Evolutionary conservation across 768 basidiomycete genomes (phyloP), one percentile per base, ranked within the genome.

Genomic region (Lactarius tabidus): DNA sequence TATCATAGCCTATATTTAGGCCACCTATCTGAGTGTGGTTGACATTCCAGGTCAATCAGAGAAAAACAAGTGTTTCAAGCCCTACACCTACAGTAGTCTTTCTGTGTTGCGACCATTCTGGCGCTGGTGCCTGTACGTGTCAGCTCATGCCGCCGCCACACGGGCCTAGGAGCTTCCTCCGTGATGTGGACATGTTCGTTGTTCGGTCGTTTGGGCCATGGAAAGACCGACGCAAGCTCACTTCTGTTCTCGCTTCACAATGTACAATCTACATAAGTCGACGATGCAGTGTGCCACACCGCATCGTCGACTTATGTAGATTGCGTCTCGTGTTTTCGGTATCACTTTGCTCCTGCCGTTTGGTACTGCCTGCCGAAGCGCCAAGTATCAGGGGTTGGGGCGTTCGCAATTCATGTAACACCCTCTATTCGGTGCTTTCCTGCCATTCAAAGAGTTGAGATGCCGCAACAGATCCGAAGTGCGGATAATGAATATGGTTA

Each of bases 321-420:
- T n/a, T n/a, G 15, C 14, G 12, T 41, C 18, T 38, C 48, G 8
- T 4, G 8, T 41, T 8, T n/a, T 63, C 26, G 5, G 48, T 51
- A 51, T 59, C 26, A 33, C 45, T 64, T 43, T 10, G 41, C 29
- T 45, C 14, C 23, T 6, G 20, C 53, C 38, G 41, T 54, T 20
- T 20, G 9, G 35, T 36, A 52, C 14, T 26, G 23, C 33, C 4
- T 9, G 45, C n/a, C 56, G 28, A n/a, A 57, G 41, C 39, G 35
- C 14, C 26, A 36, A 26, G 62, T 36, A 23, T 6, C 36, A 41
- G 31, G 26, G 17, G 20, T 18, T 6, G 43, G 56, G 28, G 18
- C 15, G 36, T 63, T 57, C 57, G 45, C 17, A 29, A 59, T 52
- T 58, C 57, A 56, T 48, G 9, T n/a, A 45, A 6, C 52, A 35